These are phyloP conservation scores for Neopestalotiopsis rosae DNA, from an alignment of 2,329 filamentous ascomycete species.

Conservation along the genomic window DNA sequence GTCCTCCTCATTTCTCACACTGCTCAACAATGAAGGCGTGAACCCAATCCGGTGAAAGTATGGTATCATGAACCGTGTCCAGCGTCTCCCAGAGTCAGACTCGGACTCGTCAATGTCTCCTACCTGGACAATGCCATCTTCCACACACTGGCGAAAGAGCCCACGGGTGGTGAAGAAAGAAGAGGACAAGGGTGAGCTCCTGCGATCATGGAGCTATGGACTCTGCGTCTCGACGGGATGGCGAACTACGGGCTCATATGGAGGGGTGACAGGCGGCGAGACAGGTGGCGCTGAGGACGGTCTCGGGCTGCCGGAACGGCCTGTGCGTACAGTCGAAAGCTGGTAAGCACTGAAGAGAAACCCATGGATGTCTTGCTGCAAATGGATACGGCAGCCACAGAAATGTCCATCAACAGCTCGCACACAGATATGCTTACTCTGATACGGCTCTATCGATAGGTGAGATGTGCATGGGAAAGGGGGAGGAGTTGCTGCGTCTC, in stretches of 20 bases:
- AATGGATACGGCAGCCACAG: neutral
- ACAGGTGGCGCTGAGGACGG: neutral
- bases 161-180: neutral
- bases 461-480: neutral
- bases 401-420: neutral
- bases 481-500: neutral
- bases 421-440: neutral
- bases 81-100: neutral
- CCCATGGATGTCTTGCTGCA: neutral
- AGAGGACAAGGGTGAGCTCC: neutral
- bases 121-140: neutral
- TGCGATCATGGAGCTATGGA: neutral
- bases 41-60: neutral
- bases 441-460: neutral
- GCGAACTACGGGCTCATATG: neutral
- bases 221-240: neutral
- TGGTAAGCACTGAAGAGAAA: neutral
- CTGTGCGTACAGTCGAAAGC: no score
- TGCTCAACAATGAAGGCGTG: neutral
- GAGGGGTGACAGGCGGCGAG: neutral
- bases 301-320: neutral
- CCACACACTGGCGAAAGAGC: neutral
- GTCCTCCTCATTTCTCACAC: no score
- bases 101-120: neutral
- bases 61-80: neutral